A percentile compares a stretch with the other conserved stretches of the same genome.
These are phyloP conservation scores for Psilocybe subaeruginosa DNA, from an alignment of 768 basidiomycete species.

Conservation along the genomic window DNA sequence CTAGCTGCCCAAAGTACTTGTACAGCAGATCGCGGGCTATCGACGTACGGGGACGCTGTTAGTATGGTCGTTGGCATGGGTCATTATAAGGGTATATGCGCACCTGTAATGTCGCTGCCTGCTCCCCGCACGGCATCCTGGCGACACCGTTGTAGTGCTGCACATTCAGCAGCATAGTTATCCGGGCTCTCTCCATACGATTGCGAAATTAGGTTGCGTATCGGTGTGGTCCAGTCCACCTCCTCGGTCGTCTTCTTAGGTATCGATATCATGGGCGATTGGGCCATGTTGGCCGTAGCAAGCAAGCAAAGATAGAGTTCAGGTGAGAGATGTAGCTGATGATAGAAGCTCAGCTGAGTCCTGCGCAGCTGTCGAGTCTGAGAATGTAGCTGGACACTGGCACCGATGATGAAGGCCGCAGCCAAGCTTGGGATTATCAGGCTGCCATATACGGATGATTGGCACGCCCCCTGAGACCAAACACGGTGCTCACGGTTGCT, in stretches of 20 bases:
- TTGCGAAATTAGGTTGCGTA: constrained; percentile 83
- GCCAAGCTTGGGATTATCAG: neutral
- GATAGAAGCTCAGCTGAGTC: neutral
- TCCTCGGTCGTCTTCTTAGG: constrained; percentile 96
- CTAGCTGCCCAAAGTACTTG: constrained; percentile 99
- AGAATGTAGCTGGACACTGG: neutral
- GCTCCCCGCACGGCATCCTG: constrained; percentile 97
- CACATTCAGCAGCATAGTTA: constrained; percentile 83
- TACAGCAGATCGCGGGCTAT: constrained; percentile 90
- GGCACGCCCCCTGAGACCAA: constrained; percentile 21
- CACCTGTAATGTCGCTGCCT: constrained; percentile 94
- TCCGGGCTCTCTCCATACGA: constrained; percentile 95
- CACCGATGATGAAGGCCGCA: constrained; percentile 6
- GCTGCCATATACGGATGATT: constrained; percentile 18
- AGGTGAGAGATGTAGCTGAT: neutral
- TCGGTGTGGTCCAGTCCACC: constrained; percentile 93
- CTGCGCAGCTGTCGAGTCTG: constrained; percentile 8
- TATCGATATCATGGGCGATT: constrained; percentile 89
- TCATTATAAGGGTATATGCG: constrained; percentile 16
- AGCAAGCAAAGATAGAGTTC: neutral
- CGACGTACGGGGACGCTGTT: neutral
- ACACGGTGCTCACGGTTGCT: constrained; percentile 34
- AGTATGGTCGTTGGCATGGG: neutral
- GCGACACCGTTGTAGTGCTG: constrained; percentile 83
- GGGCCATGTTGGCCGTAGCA: constrained; percentile 50